Evolutionary conservation across 116 monocot genomes (phyloP).

Genomic region (Zostera marina): DNA sequence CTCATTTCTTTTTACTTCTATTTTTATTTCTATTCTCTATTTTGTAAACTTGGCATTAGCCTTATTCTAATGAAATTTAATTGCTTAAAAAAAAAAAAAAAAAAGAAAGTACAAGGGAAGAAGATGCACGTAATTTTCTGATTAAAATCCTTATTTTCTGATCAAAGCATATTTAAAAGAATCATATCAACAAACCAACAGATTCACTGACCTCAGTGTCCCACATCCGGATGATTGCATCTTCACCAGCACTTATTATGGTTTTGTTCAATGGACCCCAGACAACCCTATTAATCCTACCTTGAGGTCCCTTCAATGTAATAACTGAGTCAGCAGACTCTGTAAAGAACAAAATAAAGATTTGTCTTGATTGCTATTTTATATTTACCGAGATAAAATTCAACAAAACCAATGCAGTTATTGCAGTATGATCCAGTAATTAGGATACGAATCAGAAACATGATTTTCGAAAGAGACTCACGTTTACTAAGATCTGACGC

Average conservation of each 20-base stretch:
- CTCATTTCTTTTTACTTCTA: too few relatives aligned
- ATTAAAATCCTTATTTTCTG: not conserved
- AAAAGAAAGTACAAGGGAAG: too few relatives aligned
- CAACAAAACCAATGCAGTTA: not conserved
- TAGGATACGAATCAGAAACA: not conserved
- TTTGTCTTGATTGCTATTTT: not conserved
- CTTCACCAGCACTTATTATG: constrained; percentile 94
- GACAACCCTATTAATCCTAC: constrained; percentile 86
- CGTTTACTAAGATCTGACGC: constrained; percentile 53
- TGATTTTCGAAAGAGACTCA: constrained; percentile 7
- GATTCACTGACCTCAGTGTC: constrained; percentile 58
- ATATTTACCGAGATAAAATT: too few relatives aligned
- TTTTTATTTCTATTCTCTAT: too few relatives aligned
- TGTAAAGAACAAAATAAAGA: constrained; percentile 11
- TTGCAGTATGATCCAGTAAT: not conserved
- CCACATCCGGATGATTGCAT: constrained; percentile 76
- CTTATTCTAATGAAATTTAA: too few relatives aligned
- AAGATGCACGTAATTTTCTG: too few relatives aligned
- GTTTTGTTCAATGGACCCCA: constrained; percentile 97
- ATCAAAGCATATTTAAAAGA: not conserved
- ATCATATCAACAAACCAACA: not conserved
- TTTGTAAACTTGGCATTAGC: too few relatives aligned
- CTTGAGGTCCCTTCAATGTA: constrained; percentile 64
- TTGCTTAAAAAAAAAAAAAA: too few relatives aligned
- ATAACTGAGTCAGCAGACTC: constrained; percentile 66